Evolutionary conservation across 2,329 filamentous ascomycete species (phyloP).

Genomic region (Anisogramma anomala): DNA sequence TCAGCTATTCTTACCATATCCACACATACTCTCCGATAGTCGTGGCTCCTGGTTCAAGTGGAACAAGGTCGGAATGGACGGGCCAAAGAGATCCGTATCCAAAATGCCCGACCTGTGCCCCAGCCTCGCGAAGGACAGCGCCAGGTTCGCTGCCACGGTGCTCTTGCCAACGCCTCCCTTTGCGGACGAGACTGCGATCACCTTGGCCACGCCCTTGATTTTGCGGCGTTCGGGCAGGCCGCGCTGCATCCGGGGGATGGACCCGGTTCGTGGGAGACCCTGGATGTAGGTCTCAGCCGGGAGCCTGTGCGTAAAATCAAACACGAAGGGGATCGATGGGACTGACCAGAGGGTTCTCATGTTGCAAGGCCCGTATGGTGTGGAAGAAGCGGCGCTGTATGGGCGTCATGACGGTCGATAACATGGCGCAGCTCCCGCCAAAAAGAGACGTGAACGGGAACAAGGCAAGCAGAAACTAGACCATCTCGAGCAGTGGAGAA

Average conservation of each 20-base stretch:
- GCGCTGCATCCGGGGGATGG: constrained; percentile 63
- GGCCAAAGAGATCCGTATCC: constrained; percentile 94
- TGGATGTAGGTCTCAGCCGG: constrained; percentile 25
- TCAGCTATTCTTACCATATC: too few species aligned
- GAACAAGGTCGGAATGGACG: constrained; percentile 83
- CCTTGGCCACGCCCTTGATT: constrained; percentile 75
- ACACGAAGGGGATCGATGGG: background rate
- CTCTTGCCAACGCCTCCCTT: constrained; percentile 98
- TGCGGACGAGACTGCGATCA: constrained; percentile 93
- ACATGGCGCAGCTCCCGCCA: background rate
- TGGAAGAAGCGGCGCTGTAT: constrained; percentile 33
- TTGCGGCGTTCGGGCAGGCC: constrained; percentile 70
- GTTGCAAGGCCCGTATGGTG: constrained; percentile 40
- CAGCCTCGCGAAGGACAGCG: constrained; percentile 70
- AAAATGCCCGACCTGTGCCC: constrained; percentile 79
- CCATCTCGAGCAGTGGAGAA: too few species aligned
- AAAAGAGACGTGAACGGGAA: background rate
- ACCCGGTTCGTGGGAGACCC: constrained; percentile 74
- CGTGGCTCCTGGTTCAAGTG: constrained; percentile 70
- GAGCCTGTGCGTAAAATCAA: background rate
- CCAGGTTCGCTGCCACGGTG: constrained; percentile 81
- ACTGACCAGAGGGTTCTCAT: constrained; percentile 80
- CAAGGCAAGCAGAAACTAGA: too few species aligned
- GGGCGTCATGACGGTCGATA: constrained; percentile 6
- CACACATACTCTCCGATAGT: constrained; percentile 54